Base-by-base conservation (phyloP, 345 rosid species). In the Microthlaspi erraticum region DNA sequence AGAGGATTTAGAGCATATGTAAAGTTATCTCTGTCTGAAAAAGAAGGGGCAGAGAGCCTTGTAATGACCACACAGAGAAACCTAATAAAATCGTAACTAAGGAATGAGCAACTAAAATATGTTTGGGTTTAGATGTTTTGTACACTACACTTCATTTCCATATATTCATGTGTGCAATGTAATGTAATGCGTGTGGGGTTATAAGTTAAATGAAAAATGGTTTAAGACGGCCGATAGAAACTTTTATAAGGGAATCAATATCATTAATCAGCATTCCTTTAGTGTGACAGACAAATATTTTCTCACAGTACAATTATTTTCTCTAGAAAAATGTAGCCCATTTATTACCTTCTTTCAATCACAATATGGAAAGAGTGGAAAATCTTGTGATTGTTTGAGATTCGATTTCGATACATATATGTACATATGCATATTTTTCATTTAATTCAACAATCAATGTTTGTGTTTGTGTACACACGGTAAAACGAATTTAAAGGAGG, bases 401-500 rank as follows among this genome's bases (percentile, higher is more conserved):
- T 36, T 54, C 37, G 10, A 10, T 8, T 4, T 39, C 18, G 31
- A 8, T 37, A 17, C 8, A 16, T 64, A 18, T 17, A 56, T 56
- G 19, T 33, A 43, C n/a, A n/a, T 16, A 34, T 49, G 7, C 66
- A 50, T 34, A 51, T 6, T 41, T 41, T 37, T 36, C 51, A 52
- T 49, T 58, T 14, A 19, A 37, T 41, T 34, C 45, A 57, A 14
- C 32, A 43, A 16, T 10, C 55, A 44, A 46, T 62, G 50, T 73
- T 31, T 64, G 58, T 62, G 50, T 73, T 31, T 64, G 58, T 63
- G n/a, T 48, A 48, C 23, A 38, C 49, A 66, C 60, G 71, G 79
- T 33, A 44, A 70, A 56, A 70, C 71, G 75, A 48, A 49, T 12
- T 48, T 63, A 49, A 41, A 76, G 79, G 78, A 68, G 52, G 34